Percentiles rank a stretch among this genome's conserved stretches.
These are phyloP conservation scores for Jaminaea rosea DNA, from an alignment of 1,284 basidiomycete genomes.

Conservation along the genomic window DNA sequence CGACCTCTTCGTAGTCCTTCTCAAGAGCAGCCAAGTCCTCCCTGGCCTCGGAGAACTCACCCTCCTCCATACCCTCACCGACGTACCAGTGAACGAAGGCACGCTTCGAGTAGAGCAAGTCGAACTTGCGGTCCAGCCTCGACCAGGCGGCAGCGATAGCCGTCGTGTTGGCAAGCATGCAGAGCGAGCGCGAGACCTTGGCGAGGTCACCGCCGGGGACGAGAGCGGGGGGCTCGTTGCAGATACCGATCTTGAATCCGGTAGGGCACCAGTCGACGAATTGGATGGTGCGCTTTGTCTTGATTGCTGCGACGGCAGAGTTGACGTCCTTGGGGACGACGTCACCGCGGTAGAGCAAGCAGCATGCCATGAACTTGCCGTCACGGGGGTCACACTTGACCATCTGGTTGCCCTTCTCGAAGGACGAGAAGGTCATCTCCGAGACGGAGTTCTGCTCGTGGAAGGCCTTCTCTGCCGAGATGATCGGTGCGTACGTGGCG, in stretches of 20 bases:
- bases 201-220: slow-evolving; percentile 85
- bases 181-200: slow-evolving; percentile 83
- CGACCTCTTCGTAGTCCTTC: slow-evolving; percentile 62
- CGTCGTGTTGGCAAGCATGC: slow-evolving; percentile 93
- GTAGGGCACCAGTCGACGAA: slow-evolving; percentile 96
- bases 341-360: slow-evolving; percentile 66
- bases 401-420: slow-evolving; percentile 97
- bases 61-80: slow-evolving; percentile 98
- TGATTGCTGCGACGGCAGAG: slow-evolving; percentile 83
- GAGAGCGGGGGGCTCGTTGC: slow-evolving; percentile 83
- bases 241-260: slow-evolving; percentile 90
- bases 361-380: slow-evolving; percentile 74
- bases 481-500: slow-evolving; percentile 87
- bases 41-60: slow-evolving; percentile 93
- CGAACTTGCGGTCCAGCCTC: slow-evolving; percentile 96
- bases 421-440: slow-evolving; percentile 98
- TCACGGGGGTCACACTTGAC: slow-evolving; percentile 52
- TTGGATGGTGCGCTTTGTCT: slow-evolving; percentile 71
- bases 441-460: slow-evolving; percentile 97
- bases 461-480: slow-evolving; percentile 68
- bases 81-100: slow-evolving; percentile 57
- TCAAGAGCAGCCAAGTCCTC: slow-evolving; percentile 94
- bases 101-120: slow-evolving; percentile 61
- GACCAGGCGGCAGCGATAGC: slow-evolving; percentile 91
- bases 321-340: slow-evolving; percentile 96